Evolutionary conservation across 2,329 filamentous ascomycete species (phyloP), one percentile per base, ranked within the genome.

Genomic region (Cryphonectria carpinicola): DNA sequence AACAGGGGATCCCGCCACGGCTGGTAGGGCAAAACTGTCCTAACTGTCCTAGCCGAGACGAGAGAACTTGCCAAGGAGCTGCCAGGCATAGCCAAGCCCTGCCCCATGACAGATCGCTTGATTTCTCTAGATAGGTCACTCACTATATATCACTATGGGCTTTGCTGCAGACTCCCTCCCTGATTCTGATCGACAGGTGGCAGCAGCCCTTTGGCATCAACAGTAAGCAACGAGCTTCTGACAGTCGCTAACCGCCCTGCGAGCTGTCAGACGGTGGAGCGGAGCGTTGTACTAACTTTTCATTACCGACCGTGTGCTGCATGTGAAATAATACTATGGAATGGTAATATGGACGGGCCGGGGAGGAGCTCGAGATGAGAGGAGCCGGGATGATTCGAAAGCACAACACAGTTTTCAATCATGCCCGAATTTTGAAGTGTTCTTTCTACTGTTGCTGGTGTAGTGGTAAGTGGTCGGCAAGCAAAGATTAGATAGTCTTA

Each of bases 271-370:
- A 61, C 58, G 19, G 58, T 61, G 58, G 58, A 61, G 32, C 58
- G 35, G 35, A n/a, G 32, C 58, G 58, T n/a, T 17, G 14, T 39
- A 10, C 6, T 66, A 28, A 39, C 22, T 52, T 52, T 60, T 66
- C 46, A 69, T 69, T 66, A 69, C 49, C 67, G 62, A 32, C 62
- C 67, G 49, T 62, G 49, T 62, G 54, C 62, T 68, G 65, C 60
- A 68, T 68, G 65, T 70, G 65, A 65, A 64, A 68, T 70, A 60
- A 60, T 63, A 60, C 64, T 64, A 61, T 49, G 58, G 69, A 68
- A 68, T 58, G 17, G 58, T 63, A 60, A 68, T 64, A 65, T 49
- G 65, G 69, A 70, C 65, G 17, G 58, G 35, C 7, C 35, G 8
- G 22, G 58, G 58, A 39, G 58, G 58, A 61, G 58, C 58, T 61